phyloP scores from a whole-genome alignment of 2,329 filamentous ascomycete species.

The Ophiostoma angusticollis region DNA sequence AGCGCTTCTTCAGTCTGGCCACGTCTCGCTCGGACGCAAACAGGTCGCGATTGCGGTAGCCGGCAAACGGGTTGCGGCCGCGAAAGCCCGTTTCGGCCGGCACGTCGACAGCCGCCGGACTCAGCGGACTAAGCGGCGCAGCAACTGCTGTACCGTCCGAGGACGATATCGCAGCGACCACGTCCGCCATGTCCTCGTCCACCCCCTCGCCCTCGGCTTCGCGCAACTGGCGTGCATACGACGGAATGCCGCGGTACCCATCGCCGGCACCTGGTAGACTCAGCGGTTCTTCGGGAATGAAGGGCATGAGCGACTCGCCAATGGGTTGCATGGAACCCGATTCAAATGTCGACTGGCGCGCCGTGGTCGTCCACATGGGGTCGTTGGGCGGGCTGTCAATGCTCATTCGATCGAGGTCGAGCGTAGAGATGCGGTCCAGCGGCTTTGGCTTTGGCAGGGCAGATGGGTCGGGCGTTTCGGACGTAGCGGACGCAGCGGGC shows the following conservation, averaged over 20 bases:
- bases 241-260: slow-evolving; percentile 9
- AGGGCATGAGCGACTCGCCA: slow-evolving; percentile 21
- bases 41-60: slow-evolving; percentile 33
- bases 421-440: slow-evolving; percentile 26
- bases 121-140: too few species aligned
- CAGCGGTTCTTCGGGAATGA: slow-evolving; percentile 19
- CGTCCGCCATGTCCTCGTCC: slow-evolving; percentile 14
- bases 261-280: not conserved
- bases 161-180: too few species aligned
- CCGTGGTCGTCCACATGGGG: slow-evolving; percentile 22
- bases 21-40: slow-evolving; percentile 29
- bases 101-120: slow-evolving; percentile 19
- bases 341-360: slow-evolving; percentile 14
- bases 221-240: slow-evolving; percentile 10
- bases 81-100: slow-evolving; percentile 31
- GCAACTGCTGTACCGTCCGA: too few species aligned
- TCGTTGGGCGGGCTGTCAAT: slow-evolving; percentile 24
- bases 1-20: slow-evolving; percentile 36
- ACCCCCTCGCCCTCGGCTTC: slow-evolving; percentile 12
- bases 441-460: not conserved
- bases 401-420: slow-evolving; percentile 23
- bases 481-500: not conserved
- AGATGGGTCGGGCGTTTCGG: not conserved
- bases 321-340: slow-evolving; percentile 17
- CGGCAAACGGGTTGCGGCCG: slow-evolving; percentile 30